phyloP scores from a whole-genome alignment of 225 moss, liverwort and hornwort species.

The Neckera pumila region DNA sequence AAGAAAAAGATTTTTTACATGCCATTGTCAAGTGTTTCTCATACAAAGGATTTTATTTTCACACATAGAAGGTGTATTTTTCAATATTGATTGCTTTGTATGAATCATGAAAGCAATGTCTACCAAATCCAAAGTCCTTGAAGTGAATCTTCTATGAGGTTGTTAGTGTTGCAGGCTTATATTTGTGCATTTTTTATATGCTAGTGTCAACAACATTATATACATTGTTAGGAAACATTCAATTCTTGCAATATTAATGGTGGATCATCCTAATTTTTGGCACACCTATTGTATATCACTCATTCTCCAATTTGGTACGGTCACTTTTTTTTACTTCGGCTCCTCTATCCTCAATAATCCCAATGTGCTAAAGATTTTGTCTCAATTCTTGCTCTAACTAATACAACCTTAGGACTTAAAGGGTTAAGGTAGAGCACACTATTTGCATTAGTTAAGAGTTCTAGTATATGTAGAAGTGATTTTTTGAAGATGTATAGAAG shows the following conservation, averaged over 20 bases:
- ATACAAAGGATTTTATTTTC: background rate
- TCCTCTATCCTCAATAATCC: background rate
- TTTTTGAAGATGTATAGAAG: background rate
- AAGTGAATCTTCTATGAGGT: background rate
- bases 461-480: background rate
- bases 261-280: background rate
- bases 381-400: background rate
- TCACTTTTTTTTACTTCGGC: background rate
- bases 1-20: background rate
- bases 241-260: background rate
- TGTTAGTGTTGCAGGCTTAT: background rate
- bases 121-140: background rate
- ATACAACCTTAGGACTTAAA: background rate
- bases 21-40: background rate
- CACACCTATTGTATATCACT: background rate
- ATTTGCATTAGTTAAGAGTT: background rate
- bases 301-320: fast-evolving
- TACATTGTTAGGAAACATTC: background rate
- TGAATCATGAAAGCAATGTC: background rate
- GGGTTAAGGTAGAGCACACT: background rate
- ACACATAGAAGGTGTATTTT: background rate
- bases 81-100: background rate
- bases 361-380: background rate
- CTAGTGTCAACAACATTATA: background rate
- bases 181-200: background rate